These are phyloP conservation scores for Loxodes magnus DNA, from an alignment of 73 alveolate genomes.

Conservation along the genomic window DNA sequence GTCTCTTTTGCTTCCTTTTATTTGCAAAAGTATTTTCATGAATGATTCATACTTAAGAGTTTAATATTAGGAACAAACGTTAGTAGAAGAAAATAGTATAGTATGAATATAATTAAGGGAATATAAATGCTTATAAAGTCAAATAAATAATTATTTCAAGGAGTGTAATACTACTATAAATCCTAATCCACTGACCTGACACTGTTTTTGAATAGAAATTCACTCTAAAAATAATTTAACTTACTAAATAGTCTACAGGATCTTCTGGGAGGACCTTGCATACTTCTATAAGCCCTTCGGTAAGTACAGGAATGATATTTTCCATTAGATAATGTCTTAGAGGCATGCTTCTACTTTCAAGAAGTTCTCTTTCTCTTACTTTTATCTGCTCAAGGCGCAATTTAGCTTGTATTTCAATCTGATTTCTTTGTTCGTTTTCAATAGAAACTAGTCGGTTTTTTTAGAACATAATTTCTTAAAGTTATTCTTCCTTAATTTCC, in stretches of 20 bases:
- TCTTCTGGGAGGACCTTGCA: slow-evolving; percentile 86
- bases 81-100: too few relatives aligned
- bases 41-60: too few relatives aligned
- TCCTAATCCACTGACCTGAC: too few relatives aligned
- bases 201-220: too few relatives aligned
- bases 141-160: too few relatives aligned
- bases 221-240: neutral
- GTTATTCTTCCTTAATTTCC: slow-evolving; percentile 2
- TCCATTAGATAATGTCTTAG: slow-evolving; percentile 81
- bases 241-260: slow-evolving; percentile 79
- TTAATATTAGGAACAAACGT: too few relatives aligned
- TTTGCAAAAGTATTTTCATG: too few relatives aligned
- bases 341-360: slow-evolving; percentile 70
- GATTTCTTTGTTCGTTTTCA: slow-evolving; percentile 5
- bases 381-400: slow-evolving; percentile 54
- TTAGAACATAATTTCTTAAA: neutral
- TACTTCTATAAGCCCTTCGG: slow-evolving; percentile 80
- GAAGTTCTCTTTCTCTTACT: slow-evolving; percentile 62
- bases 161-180: too few relatives aligned
- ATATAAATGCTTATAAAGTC: too few relatives aligned
- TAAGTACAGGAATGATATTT: slow-evolving; percentile 79
- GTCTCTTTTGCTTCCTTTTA: too few relatives aligned
- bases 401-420: slow-evolving; percentile 11
- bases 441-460: neutral
- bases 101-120: too few relatives aligned